Evolutionary conservation across 257 asterid genomes (phyloP).

Genomic region (Primulina eburnea): DNA sequence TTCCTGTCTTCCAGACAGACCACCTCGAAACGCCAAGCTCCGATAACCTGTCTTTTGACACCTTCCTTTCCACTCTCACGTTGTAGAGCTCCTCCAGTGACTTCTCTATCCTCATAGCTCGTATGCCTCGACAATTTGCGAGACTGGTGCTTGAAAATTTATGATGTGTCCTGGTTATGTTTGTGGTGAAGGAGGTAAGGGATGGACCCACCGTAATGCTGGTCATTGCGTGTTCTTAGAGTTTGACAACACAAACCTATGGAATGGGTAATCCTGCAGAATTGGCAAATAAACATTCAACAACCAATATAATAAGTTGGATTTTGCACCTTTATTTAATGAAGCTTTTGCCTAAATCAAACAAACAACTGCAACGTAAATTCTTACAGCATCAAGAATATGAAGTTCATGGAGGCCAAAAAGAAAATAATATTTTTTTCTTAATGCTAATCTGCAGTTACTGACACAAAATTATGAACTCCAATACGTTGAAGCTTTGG

Average conservation of each 20-base stretch:
- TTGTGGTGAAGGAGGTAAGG: conserved; percentile 34
- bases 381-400: too few relatives aligned
- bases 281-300: too few relatives aligned
- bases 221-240: conserved; percentile 39
- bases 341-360: background rate
- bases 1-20: conserved; percentile 92
- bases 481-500: too few relatives aligned
- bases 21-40: conserved; percentile 74
- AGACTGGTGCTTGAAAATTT: conserved; percentile 9
- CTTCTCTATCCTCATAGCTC: conserved; percentile 63
- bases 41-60: conserved; percentile 49
- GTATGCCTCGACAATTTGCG: conserved; percentile 5
- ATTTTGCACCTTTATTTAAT: too few relatives aligned
- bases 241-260: background rate
- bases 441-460: too few relatives aligned
- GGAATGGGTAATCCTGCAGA: background rate
- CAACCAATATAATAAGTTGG: background rate
- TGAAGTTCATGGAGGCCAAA: background rate
- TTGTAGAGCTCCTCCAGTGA: conserved; percentile 88
- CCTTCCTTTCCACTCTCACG: conserved; percentile 74
- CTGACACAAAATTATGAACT: too few relatives aligned
- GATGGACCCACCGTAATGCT: conserved; percentile 39
- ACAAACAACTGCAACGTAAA: background rate
- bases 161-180: conserved; percentile 17
- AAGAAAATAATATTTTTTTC: too few relatives aligned